Conservation (phyloP, 148 eudicot genomes). For the Nepenthes gracilis region DNA sequence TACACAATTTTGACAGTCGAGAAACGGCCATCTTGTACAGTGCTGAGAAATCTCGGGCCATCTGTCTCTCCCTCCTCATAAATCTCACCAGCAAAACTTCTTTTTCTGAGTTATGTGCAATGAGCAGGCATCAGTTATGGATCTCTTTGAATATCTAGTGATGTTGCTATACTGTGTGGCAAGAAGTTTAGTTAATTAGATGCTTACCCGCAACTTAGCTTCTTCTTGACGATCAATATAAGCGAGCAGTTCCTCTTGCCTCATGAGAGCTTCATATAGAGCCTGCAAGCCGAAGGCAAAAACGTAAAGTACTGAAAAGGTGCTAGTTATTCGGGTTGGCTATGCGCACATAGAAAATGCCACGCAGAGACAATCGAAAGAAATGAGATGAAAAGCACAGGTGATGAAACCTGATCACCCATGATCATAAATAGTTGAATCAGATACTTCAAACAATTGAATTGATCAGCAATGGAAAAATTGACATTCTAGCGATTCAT, state of each 20-base stretch:
- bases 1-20: background rate
- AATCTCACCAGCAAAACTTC: constrained; percentile 55
- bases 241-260: constrained; percentile 90
- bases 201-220: constrained; percentile 59
- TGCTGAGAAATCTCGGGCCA: background rate
- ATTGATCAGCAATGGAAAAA: too few relatives aligned
- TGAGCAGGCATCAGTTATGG: constrained; percentile 11
- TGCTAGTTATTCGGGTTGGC: background rate
- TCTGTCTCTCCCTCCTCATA: constrained; percentile 9
- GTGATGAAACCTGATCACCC: background rate
- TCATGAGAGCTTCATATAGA: constrained; percentile 37
- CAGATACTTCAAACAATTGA: too few relatives aligned
- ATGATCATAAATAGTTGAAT: background rate
- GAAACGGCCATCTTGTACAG: background rate
- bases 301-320: too few relatives aligned
- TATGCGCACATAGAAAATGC: background rate
- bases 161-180: too few relatives aligned
- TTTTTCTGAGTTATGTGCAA: constrained; percentile 39
- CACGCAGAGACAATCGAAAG: background rate
- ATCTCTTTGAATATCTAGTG: background rate
- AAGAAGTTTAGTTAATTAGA: background rate
- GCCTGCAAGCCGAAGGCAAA: constrained; percentile 10
- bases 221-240: constrained; percentile 83
- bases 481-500: too few relatives aligned
- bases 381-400: background rate